phyloP scores from a whole-genome alignment of 2,329 filamentous ascomycete genomes.

The Byssochlamys sp. region DNA sequence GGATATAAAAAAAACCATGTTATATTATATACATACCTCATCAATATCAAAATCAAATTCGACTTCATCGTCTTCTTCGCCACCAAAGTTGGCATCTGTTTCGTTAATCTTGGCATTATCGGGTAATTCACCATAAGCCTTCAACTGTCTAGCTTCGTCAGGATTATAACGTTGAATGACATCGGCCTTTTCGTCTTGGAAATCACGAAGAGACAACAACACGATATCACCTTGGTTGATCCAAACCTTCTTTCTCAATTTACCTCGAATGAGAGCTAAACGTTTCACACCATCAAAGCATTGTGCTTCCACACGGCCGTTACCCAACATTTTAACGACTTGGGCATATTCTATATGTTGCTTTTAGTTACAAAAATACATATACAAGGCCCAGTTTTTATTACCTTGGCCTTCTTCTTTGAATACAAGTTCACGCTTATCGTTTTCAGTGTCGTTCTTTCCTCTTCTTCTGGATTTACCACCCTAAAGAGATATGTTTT shows the following conservation, averaged over 20 bases:
- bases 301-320: slow-evolving; percentile 81
- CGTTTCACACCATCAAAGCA: slow-evolving; percentile 93
- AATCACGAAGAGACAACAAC: slow-evolving; percentile 76
- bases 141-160: slow-evolving; percentile 89
- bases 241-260: slow-evolving; percentile 99
- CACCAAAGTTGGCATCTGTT: slow-evolving; percentile 90
- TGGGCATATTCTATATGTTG: slow-evolving; percentile 81
- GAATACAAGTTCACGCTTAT: slow-evolving; percentile 97
- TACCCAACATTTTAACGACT: slow-evolving; percentile 90
- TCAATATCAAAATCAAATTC: no score
- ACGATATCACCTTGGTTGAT: slow-evolving; percentile 98
- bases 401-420: slow-evolving; percentile 97
- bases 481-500: slow-evolving; percentile 57
- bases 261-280: slow-evolving; percentile 78
- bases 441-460: slow-evolving; percentile 98
- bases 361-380: no score
- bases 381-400: no score
- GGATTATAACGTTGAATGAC: slow-evolving; percentile 91
- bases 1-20: no score
- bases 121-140: slow-evolving; percentile 93
- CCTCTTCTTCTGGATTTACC: slow-evolving; percentile 97
- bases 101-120: slow-evolving; percentile 99
- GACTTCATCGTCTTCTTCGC: no score
- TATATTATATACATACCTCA: no score
- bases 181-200: slow-evolving; percentile 88